phyloP scores from a whole-genome alignment of 1,139 yeast genomes.

The Hyphopichia fennica region DNA sequence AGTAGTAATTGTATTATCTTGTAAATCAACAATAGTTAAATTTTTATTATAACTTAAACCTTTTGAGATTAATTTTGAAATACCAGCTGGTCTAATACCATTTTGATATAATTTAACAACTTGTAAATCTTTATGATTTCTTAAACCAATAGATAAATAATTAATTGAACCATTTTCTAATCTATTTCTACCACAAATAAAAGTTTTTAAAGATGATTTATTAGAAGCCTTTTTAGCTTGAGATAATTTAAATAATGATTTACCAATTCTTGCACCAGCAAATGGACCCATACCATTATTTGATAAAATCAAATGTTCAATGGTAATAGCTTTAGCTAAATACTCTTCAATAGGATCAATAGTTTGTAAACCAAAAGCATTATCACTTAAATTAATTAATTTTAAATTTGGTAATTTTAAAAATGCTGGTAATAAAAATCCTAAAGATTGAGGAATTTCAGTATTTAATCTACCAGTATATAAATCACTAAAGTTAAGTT shows the following conservation, averaged over 20 bases:
- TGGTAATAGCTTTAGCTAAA: slow-evolving; percentile 70
- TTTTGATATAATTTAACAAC: slow-evolving; percentile 86
- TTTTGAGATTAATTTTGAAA: slow-evolving; percentile 66
- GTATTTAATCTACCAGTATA: slow-evolving; percentile 93
- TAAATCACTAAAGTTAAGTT: slow-evolving; percentile 83
- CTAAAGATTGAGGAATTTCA: slow-evolving; percentile 86
- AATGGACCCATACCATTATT: slow-evolving; percentile 98
- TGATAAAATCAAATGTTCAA: slow-evolving; percentile 83
- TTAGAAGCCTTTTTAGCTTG: slow-evolving; percentile 52
- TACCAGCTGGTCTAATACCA: slow-evolving; percentile 94
- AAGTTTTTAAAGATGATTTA: slow-evolving; percentile 62
- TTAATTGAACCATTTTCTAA: slow-evolving; percentile 90
- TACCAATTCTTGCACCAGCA: slow-evolving; percentile 93
- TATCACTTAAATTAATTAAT: slow-evolving; percentile 84
- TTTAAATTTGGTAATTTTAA: slow-evolving; percentile 66
- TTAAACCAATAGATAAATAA: slow-evolving; percentile 73
- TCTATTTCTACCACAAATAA: slow-evolving; percentile 95
- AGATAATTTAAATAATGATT: slow-evolving; percentile 75
- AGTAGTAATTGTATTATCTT: slow-evolving; percentile 92
- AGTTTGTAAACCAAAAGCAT: slow-evolving; percentile 95
- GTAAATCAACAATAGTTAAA: slow-evolving; percentile 76
- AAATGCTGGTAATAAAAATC: slow-evolving; percentile 69
- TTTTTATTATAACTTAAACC: slow-evolving; percentile 66
- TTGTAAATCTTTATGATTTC: slow-evolving; percentile 71
- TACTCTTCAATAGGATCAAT: slow-evolving; percentile 85